Evolutionary conservation across 768 basidiomycete genomes (phyloP).

Genomic region (Trametes cubensis): DNA sequence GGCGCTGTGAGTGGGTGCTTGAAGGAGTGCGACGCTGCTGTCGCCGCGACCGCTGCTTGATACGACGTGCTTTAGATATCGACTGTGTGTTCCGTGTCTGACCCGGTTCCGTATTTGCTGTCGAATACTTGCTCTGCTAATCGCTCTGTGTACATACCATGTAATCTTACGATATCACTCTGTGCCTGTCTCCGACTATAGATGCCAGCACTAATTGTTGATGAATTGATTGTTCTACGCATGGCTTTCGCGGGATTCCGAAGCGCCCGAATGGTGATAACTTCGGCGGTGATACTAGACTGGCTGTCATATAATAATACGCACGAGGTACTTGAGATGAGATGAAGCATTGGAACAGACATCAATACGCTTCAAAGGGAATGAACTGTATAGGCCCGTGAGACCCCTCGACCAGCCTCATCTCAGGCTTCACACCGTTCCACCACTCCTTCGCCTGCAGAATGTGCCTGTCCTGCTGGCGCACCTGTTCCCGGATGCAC

Average conservation of each 20-base stretch:
- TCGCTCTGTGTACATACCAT: conserved; percentile 18
- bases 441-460: conserved; percentile 72
- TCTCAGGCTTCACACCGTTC: conserved; percentile 59
- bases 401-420: conserved; percentile 16
- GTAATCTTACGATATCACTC: conserved; percentile 12
- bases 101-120: conserved; percentile 1
- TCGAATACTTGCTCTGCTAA: conserved; percentile 19
- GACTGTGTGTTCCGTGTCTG: background rate
- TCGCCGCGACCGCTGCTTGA: background rate
- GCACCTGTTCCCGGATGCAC: conserved; percentile 39
- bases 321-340: too few relatives aligned
- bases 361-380: background rate
- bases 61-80: background rate
- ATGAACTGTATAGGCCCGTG: conserved; percentile 23
- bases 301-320: too few relatives aligned
- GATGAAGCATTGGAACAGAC: too few relatives aligned
- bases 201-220: too few relatives aligned
- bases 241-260: too few relatives aligned
- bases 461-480: conserved; percentile 60
- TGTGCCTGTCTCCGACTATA: too few relatives aligned
- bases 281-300: too few relatives aligned
- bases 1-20: conserved; percentile 38
- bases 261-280: too few relatives aligned
- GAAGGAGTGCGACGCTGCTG: conserved; percentile 8
- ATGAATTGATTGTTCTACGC: too few relatives aligned